Base-by-base conservation (phyloP, 2,329 filamentous ascomycete genomes). In the Colletotrichum gigasporum region DNA sequence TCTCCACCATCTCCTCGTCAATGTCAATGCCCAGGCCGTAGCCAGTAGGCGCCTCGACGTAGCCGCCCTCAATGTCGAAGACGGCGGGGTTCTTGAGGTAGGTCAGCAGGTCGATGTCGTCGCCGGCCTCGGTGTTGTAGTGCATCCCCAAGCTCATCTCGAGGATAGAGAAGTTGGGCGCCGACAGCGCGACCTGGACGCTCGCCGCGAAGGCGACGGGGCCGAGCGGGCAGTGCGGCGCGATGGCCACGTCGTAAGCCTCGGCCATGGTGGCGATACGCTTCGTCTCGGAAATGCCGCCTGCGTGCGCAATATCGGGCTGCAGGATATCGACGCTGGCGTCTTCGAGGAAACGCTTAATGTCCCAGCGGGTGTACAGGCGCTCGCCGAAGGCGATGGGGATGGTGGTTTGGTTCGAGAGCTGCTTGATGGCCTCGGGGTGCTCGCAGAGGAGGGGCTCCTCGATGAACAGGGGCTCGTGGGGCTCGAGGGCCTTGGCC, bases 121-220 rank as follows among this genome's bases (percentile, higher is more conserved):
- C 84, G 83, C 63, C 63, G 0, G 63, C 63, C 24, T 66, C 63
- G 7, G 80, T 82, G 68, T 91, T 91, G 73, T 91, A 92, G 74
- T 92, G 90, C 71, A 91, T 91, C 0, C 89, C 89, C 39, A 91
- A 70, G 65, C 85, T 87, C 89, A 91, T 91, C 73, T 91, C 89
- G 71, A 90, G 87, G 45, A 91, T 90, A 8, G 82, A 84, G 71
- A 87, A 90, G 76, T 87, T 91, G 66, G 79, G 82, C 37, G 74
- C 84, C 16, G 74, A 76, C 51, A 82, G 78, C 51, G 85, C 86
- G 10, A 91, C 83, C 69, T 91, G 88, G 51, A 90, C 79, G 67
- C 83, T 86, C 0, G 88, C 89, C 2, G 88, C 88, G n/a, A 91
- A 79, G 0, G 89, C 87, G 61, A 91, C 88, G 0, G 89, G 88